Base-by-base conservation (phyloP, 371 early-diverging fungal species). In the Apophysomyces elegans region DNA sequence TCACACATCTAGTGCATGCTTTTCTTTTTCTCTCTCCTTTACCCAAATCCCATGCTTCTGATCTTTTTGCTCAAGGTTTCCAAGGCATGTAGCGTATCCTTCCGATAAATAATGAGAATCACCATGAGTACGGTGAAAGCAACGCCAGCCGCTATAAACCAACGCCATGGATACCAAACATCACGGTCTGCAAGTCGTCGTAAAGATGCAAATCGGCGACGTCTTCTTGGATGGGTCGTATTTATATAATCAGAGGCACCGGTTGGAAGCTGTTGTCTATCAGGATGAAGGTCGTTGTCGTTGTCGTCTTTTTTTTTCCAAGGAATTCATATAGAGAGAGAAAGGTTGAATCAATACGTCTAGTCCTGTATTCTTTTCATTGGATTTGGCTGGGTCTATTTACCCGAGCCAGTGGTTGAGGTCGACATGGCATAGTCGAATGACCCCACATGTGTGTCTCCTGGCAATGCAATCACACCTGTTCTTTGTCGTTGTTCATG, bases 1-100 rank as follows among this genome's bases (percentile, higher is more conserved):
- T 14, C 5, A 41, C 46, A 0, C 50, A 41, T 16, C 8, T 58
- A 26, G 26, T 26, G 26, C 0, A 26, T 59, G 14, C 9, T 14
- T 54, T 2, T 13, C n/a, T 18, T 45, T 21, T 37, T 18, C 35
- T 38, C 1, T 14, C n/a, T 41, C 26, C 11, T 37, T 37, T 68
- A 78, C 81, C 73, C 67, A 18, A 56, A 57, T 9, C 83, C 83
- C 78, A 83, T 72, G 18, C 37, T 69, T 47, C 59, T 46, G 9
- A 83, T 59, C 11, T 64, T 59, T 43, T 68, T 43, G 43, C 78
- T 78, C 1, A 83, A 59, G 11, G 59, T 61, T 65, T 83, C 83
- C 18, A 83, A 65, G 14, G 65, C 68, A 43, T 69, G 58, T n/a
- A 76, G 69, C 6, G 77, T 43, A n/a, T 83, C 68, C 37, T 58